Conservation (phyloP, 768 basidiomycete species). For the Nidula microcarpa region DNA sequence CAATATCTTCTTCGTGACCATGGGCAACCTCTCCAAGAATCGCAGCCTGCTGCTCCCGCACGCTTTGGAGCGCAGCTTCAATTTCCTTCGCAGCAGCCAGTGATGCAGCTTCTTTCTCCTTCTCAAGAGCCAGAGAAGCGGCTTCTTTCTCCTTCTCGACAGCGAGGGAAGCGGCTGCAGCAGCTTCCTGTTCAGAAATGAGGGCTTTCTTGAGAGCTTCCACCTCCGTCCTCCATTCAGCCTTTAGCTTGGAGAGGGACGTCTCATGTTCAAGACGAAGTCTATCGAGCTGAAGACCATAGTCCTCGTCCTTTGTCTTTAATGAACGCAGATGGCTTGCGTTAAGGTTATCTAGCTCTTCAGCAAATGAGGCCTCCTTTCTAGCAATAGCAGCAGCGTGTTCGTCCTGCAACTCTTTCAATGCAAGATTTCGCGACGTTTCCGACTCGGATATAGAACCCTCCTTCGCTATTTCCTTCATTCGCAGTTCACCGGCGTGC, state of each 20-base stretch:
- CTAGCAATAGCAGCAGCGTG: slow-evolving; percentile 62
- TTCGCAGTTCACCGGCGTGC: slow-evolving; percentile 68
- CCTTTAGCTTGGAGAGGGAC: slow-evolving; percentile 45
- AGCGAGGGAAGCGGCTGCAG: slow-evolving; percentile 32
- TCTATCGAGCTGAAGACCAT: slow-evolving; percentile 54
- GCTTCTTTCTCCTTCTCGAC: slow-evolving; percentile 43
- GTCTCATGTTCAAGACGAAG: slow-evolving; percentile 60
- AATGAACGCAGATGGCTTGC: slow-evolving; percentile 56
- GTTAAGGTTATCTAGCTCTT: slow-evolving; percentile 65
- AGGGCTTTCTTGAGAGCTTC: slow-evolving; percentile 44
- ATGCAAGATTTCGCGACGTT: slow-evolving; percentile 55
- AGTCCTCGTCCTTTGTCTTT: slow-evolving; percentile 58
- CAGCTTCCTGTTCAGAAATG: slow-evolving; percentile 40
- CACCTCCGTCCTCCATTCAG: slow-evolving; percentile 49
- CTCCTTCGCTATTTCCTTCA: slow-evolving; percentile 72
- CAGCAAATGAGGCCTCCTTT: slow-evolving; percentile 61
- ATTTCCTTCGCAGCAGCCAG: slow-evolving; percentile 31
- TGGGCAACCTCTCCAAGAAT: slow-evolving; percentile 53
- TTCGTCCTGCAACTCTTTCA: slow-evolving; percentile 70
- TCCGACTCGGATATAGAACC: slow-evolving; percentile 75
- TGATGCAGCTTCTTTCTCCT: slow-evolving; percentile 40
- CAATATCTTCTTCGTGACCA: slow-evolving; percentile 54
- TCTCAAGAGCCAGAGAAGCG: slow-evolving; percentile 29
- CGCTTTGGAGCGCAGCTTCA: slow-evolving; percentile 40
- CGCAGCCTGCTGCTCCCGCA: slow-evolving; percentile 53